Evolutionary conservation across 306 rosid species (phyloP).

Genomic region (Vigna mungo): DNA sequence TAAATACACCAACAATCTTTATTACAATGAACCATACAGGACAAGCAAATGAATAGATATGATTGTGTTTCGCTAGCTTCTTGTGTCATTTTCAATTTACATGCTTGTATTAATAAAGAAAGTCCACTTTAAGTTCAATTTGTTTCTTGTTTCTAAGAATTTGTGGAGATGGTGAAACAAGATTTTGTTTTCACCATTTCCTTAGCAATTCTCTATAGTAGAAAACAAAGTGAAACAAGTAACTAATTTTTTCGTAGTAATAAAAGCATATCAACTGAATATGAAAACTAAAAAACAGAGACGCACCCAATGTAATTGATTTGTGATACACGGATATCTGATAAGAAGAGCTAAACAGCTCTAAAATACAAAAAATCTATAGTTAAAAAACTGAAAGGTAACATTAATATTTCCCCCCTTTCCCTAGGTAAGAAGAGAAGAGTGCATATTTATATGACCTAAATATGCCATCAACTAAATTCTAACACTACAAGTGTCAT

Average conservation of each 20-base stretch:
- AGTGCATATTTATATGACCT: no score
- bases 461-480: no score
- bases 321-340: no score
- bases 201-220: neutral
- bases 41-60: conserved; percentile 22
- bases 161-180: neutral
- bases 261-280: neutral
- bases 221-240: neutral
- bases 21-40: conserved; percentile 14
- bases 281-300: conserved; percentile 1
- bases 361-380: no score
- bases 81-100: neutral
- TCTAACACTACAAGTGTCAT: no score
- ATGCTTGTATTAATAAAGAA: neutral
- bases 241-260: neutral
- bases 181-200: neutral
- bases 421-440: no score
- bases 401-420: no score
- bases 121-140: neutral
- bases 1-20: conserved; percentile 10
- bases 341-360: no score
- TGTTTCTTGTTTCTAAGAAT: conserved; percentile 12
- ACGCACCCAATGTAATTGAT: neutral
- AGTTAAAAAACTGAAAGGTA: no score
- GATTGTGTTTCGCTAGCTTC: neutral